Evolutionary conservation across 257 asterid species (phyloP).

Genomic region (Jaltomata sinuosa): DNA sequence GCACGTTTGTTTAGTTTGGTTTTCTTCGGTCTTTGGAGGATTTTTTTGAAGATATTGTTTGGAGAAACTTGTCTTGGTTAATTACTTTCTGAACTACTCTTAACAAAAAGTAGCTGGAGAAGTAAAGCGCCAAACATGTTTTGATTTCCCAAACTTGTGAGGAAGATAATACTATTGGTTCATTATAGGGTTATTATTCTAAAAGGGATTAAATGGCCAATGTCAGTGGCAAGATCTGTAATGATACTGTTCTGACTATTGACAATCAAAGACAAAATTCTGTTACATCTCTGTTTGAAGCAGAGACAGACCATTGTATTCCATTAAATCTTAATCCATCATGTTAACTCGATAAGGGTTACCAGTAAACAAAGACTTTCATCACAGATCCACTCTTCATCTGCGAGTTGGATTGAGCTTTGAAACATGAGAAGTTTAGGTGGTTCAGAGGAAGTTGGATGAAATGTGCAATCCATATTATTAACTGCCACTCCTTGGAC

Average conservation of each 20-base stretch:
- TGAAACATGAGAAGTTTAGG: too few relatives aligned
- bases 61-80: neutral
- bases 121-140: neutral
- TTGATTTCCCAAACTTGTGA: neutral
- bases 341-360: neutral
- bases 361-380: neutral
- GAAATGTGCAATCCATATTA: neutral
- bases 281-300: neutral
- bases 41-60: neutral
- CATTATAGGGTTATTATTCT: too few relatives aligned
- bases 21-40: too few relatives aligned
- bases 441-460: too few relatives aligned
- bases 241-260: neutral
- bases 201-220: too few relatives aligned
- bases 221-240: neutral
- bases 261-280: neutral
- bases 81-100: neutral
- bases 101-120: neutral
- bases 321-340: neutral
- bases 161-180: too few relatives aligned
- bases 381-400: neutral
- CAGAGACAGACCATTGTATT: neutral
- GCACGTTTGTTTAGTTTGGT: too few relatives aligned
- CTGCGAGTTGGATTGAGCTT: neutral
- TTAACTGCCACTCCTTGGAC: too few relatives aligned